Evolutionary conservation across 768 basidiomycete genomes (phyloP), one percentile per base, ranked within the genome.

Genomic region (Aureoboletus auriporus): DNA sequence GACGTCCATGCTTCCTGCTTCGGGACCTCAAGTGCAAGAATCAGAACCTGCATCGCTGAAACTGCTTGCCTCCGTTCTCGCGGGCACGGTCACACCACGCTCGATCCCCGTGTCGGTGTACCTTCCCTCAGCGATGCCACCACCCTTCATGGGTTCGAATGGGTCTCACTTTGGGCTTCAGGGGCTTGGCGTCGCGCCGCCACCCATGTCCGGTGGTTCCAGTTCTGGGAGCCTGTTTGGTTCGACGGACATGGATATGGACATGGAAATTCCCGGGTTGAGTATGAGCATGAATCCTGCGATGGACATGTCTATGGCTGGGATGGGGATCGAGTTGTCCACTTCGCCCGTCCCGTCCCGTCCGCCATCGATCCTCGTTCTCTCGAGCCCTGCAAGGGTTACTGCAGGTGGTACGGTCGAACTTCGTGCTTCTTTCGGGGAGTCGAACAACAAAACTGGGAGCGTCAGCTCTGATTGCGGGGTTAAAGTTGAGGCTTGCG

Each of bases 21-120:
- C 46, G 2, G 56, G 54, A 1, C 63, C 71, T 11, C 71, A 73
- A 12, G 59, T 50, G 29, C 56, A 55, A 26, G 58, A 49, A 8
- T 61, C 70, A 23, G 20, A 23, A 23, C 20, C 20, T n/a, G 71
- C 69, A 8, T 77, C 75, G 7, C 71, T 79, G 42, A 77, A 77
- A 16, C 78, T 86, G 23, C 70, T 90, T 8, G 71, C 83, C 36
- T 80, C 86, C 4, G 68, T 89, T 43, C 74, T 91, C 13, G 71
- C 73, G 49, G 87, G 89, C 78, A 59, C 49, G 69, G 60, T 50
- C 30, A 31, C 49, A 37, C 54, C 52, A 8, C 54, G 17, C 17
- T 56, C 44, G 40, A 86, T 92, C 37, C 88, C 89, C 4, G 86
- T 90, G 39, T 88, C 84, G 47, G 72, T 89, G 11, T 79, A 75